Evolutionary conservation across 441 rosid genomes (phyloP), one percentile per base, ranked within the genome.

Genomic region (Jatropha podagrica): DNA sequence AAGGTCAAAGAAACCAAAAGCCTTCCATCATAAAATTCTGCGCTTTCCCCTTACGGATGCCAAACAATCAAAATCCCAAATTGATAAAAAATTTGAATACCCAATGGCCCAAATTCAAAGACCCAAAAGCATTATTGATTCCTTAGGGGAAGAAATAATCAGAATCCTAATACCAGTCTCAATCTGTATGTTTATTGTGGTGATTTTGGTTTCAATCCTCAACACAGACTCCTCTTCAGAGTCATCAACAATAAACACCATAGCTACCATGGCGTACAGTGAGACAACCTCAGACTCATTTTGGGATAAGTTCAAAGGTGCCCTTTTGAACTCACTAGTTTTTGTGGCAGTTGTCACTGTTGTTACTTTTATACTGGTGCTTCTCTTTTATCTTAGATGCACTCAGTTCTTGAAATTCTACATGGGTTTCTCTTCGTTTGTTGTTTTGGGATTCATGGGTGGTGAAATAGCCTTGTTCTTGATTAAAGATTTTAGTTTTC

Each of bases 341-440:
- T 92, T 95, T 79, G 94, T 92, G 54, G 91, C 83, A 72, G 85
- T 90, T 48, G 87, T 95, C 77, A 95, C 97, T 1, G 74, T 71
- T 54, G 97, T 81, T 11, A 92, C 98, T 41, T 92, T 95, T 81
- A 15, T 91, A 44, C 81, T 95, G 83, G 97, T 92, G 71, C 93
- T 95, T 74, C 88, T 95, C 48, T 92, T 95, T 80, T 95, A 95
- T 80, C 82, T 92, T 65, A 85, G 97, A 82, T 95, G 97, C 83
- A 86, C 92, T 46, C 85, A 72, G 38, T 91, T 92, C 92, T 85
- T 92, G 76, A 91, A 83, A 75, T 64, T 81, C 72, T 90, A 92
- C 85, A 90, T 95, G 97, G 98, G 88, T 62, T 92, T 95, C 82
- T 95, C 97, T 44, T 88, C 97, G 46, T 95, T 95, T 78, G 61